Evolutionary conservation across 257 asterid genomes (phyloP).

Genomic region (Solanum appendiculatum): DNA sequence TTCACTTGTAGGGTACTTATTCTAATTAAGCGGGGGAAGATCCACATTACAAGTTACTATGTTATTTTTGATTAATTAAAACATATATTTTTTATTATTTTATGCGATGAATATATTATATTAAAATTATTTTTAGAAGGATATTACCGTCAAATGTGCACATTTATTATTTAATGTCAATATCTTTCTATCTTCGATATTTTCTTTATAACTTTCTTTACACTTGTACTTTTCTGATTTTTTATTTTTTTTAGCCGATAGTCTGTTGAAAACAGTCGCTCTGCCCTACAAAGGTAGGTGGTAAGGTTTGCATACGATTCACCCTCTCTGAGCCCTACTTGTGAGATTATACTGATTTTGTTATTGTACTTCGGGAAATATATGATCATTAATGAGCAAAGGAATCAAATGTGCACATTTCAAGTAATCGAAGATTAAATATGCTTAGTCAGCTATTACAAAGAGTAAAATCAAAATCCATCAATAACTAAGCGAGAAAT

Average conservation of each 20-base stretch:
- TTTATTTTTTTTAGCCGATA: too few species aligned
- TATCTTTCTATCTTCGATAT: too few species aligned
- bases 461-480: background rate
- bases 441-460: background rate
- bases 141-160: background rate
- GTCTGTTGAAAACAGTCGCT: background rate
- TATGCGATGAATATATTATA: too few species aligned
- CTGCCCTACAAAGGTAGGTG: too few species aligned
- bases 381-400: background rate
- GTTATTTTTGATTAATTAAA: background rate
- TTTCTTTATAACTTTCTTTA: background rate
- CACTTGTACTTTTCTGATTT: background rate
- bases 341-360: background rate
- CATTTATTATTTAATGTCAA: background rate
- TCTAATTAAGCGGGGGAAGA: too few species aligned
- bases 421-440: background rate
- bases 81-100: too few species aligned
- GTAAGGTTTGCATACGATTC: background rate
- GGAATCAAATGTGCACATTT: background rate
- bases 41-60: background rate
- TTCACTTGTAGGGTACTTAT: background rate
- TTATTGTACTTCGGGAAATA: background rate
- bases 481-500: background rate
- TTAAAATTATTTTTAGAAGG: too few species aligned
- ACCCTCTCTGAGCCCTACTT: fast-evolving